Percentiles rank a stretch among this genome's conserved stretches.
Evolutionary conservation across 176 grass and related monocot species (phyloP).

Genomic region (Chrysopogon serrulatus): DNA sequence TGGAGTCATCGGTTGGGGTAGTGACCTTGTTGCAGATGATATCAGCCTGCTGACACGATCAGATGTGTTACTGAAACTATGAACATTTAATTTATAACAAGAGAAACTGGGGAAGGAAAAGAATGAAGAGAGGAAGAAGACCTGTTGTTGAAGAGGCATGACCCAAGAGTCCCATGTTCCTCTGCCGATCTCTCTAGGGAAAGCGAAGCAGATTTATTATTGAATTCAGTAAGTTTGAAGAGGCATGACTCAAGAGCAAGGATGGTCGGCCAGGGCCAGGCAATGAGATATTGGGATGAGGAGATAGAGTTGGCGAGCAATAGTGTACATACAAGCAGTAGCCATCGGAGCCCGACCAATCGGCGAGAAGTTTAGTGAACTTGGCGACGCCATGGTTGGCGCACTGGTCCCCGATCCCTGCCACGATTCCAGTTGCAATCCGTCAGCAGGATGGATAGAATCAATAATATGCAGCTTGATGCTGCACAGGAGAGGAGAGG

Average conservation of each 20-base stretch:
- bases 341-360: slow-evolving; percentile 77
- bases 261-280: background rate
- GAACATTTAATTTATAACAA: background rate
- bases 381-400: slow-evolving; percentile 50
- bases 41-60: slow-evolving; percentile 53
- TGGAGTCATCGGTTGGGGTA: background rate
- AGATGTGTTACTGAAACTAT: background rate
- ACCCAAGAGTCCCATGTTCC: slow-evolving; percentile 84
- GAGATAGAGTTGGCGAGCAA: background rate
- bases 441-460: background rate
- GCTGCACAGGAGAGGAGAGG: background rate
- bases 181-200: slow-evolving; percentile 68
- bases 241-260: background rate
- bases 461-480: background rate
- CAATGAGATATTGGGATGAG: background rate
- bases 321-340: slow-evolving; percentile 57
- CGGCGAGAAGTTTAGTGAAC: slow-evolving; percentile 54
- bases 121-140: background rate
- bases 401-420: slow-evolving; percentile 79
- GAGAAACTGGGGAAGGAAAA: background rate
- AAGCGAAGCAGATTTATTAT: background rate
- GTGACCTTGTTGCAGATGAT: slow-evolving; percentile 72
- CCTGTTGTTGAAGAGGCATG: slow-evolving; percentile 81
- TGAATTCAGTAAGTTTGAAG: background rate
- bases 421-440: background rate